Evolutionary conservation across 345 rosid species (phyloP).

Genomic region (Melastoma malabathricum): DNA sequence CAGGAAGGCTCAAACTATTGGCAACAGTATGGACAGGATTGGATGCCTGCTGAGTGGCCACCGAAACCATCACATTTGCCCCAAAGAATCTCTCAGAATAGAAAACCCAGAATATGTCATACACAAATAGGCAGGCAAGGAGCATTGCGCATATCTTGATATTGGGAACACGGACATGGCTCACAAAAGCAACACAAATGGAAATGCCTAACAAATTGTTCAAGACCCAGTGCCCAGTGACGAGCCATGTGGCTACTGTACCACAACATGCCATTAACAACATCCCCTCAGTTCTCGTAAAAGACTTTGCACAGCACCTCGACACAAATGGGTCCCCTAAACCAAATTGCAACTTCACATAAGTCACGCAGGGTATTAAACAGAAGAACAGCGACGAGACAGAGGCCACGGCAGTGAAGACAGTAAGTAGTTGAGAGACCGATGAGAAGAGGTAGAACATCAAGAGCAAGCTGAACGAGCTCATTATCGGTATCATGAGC

Average conservation of each 20-base stretch:
- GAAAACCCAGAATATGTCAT: slow-evolving; percentile 99
- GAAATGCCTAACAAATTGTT: slow-evolving; percentile 92
- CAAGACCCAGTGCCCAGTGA: slow-evolving; percentile 91
- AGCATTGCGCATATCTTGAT: slow-evolving; percentile 89
- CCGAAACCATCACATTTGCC: slow-evolving; percentile 97
- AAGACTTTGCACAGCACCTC: slow-evolving; percentile 73
- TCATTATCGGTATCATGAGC: slow-evolving; percentile 87
- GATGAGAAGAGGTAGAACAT: slow-evolving; percentile 94
- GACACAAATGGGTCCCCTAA: slow-evolving; percentile 77
- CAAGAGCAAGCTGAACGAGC: slow-evolving; percentile 93
- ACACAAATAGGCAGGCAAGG: slow-evolving; percentile 68
- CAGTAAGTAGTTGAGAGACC: slow-evolving; percentile 81
- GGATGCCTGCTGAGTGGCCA: slow-evolving; percentile 90
- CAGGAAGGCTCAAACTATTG: slow-evolving; percentile 88
- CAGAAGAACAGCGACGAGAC: slow-evolving; percentile 84
- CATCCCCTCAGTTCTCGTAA: slow-evolving; percentile 60
- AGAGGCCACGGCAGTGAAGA: slow-evolving; percentile 82
- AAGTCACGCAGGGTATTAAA: slow-evolving; percentile 45
- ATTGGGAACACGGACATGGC: slow-evolving; percentile 94
- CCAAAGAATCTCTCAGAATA: slow-evolving; percentile 97
- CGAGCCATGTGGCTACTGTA: slow-evolving; percentile 76
- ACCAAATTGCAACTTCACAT: slow-evolving; percentile 47
- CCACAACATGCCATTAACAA: slow-evolving; percentile 33
- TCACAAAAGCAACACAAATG: slow-evolving; percentile 83
- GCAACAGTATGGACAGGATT: slow-evolving; percentile 96